Percentiles rank a stretch among this genome's conserved stretches.
Evolutionary conservation across 768 basidiomycete genomes (phyloP).

Genomic region (Podaxis sp.): DNA sequence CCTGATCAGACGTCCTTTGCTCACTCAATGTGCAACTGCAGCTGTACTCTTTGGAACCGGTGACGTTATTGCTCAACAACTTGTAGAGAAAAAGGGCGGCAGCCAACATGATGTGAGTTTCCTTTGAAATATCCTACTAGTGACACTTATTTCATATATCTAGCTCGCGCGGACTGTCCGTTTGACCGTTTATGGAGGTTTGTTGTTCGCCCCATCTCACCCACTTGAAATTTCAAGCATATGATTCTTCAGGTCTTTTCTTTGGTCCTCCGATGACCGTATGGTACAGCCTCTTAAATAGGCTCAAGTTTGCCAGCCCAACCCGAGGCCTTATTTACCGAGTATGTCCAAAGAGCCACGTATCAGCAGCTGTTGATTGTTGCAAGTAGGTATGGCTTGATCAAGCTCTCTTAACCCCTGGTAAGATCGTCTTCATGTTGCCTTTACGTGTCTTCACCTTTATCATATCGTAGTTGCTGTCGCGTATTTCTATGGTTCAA

Average conservation of each 20-base stretch:
- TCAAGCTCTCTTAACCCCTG: conserved; percentile 75
- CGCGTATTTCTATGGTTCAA: conserved; percentile 62
- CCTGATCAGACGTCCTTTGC: conserved; percentile 61
- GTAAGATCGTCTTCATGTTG: conserved; percentile 29
- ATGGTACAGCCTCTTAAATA: conserved; percentile 76
- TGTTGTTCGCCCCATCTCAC: conserved; percentile 13
- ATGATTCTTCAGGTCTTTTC: conserved; percentile 47
- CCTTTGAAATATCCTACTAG: not conserved
- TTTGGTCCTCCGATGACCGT: conserved; percentile 83
- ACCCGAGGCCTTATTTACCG: conserved; percentile 60
- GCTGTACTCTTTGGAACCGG: conserved; percentile 71
- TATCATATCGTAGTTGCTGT: conserved; percentile 36
- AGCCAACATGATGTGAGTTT: conserved; percentile 68
- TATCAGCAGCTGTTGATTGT: not conserved
- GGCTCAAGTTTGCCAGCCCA: conserved; percentile 65
- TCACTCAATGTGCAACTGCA: conserved; percentile 64
- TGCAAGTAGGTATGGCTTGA: conserved; percentile 70
- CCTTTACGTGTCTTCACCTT: not conserved
- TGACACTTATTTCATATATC: not conserved
- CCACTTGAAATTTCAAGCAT: not conserved
- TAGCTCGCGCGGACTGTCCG: conserved; percentile 64
- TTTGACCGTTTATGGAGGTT: conserved; percentile 74
- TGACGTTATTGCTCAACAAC: conserved; percentile 86
- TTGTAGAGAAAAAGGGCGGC: conserved; percentile 67
- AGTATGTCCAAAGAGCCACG: conserved; percentile 36